phyloP scores from a whole-genome alignment of 768 basidiomycete species.

The Pleurotus ostreatus region DNA sequence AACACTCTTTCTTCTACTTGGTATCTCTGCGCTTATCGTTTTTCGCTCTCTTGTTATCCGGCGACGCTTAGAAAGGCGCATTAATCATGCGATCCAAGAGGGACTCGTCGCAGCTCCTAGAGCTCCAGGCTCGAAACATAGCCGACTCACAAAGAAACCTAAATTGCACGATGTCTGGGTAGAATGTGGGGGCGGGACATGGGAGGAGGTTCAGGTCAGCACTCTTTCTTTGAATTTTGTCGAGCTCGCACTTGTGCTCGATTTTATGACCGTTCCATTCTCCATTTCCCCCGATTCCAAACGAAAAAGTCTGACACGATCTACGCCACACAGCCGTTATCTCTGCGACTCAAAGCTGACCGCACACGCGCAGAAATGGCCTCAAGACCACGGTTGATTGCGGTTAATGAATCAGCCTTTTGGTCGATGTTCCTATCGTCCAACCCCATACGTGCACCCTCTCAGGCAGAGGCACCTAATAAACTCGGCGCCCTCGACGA shows the following conservation, averaged over 20 bases:
- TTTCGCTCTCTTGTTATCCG: slow-evolving; percentile 59
- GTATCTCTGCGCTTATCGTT: slow-evolving; percentile 1
- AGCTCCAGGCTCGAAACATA: slow-evolving; percentile 33
- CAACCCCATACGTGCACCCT: background rate
- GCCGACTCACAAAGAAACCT: slow-evolving; percentile 44
- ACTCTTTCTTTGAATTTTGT: background rate
- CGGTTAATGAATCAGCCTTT: no score
- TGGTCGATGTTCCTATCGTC: background rate
- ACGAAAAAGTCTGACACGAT: no score
- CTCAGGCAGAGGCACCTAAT: background rate
- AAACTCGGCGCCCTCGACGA: background rate
- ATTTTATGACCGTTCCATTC: no score
- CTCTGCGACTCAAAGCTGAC: no score
- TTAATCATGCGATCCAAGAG: slow-evolving; percentile 50
- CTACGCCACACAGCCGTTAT: no score
- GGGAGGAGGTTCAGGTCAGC: slow-evolving; percentile 49
- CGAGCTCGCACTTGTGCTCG: no score
- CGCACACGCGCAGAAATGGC: no score
- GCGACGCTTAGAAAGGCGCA: slow-evolving; percentile 47
- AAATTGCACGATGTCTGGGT: slow-evolving; percentile 47
- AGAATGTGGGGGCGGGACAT: slow-evolving; percentile 27
- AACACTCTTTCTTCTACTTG: slow-evolving; percentile 7
- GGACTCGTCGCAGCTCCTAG: slow-evolving; percentile 42
- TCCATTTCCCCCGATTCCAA: no score
- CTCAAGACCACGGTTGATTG: no score